Evolutionary conservation across 768 basidiomycete species (phyloP).

Genomic region (Mycena rebaudengoi): DNA sequence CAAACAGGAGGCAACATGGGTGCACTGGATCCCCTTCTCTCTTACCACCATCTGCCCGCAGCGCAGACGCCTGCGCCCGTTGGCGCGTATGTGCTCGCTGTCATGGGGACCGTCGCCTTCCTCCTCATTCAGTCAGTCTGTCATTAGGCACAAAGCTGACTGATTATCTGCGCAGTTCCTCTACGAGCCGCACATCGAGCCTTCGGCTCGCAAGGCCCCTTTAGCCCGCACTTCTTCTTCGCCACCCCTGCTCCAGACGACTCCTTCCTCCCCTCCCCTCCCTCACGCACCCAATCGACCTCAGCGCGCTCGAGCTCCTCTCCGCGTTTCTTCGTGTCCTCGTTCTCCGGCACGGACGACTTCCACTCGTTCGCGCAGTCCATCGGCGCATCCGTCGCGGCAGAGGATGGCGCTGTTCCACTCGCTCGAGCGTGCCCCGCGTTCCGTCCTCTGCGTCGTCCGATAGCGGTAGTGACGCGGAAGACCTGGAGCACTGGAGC

Average conservation of each 20-base stretch:
- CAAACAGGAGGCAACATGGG: not conserved
- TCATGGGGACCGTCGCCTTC: slow-evolving; percentile 55
- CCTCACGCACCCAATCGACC: slow-evolving; percentile 52
- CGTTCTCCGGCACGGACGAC: not conserved
- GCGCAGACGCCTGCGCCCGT: slow-evolving; percentile 44
- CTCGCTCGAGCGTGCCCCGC: not conserved
- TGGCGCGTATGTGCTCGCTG: slow-evolving; percentile 56
- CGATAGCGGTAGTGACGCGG: slow-evolving; percentile 6
- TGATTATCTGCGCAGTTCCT: too few species aligned
- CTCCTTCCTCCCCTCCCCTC: slow-evolving; percentile 38
- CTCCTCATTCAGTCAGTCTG: too few species aligned
- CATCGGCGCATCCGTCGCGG: too few species aligned
- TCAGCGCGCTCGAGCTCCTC: slow-evolving; percentile 51
- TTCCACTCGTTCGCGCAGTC: slow-evolving; percentile 13
- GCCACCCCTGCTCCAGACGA: slow-evolving; percentile 16
- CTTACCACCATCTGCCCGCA: not conserved
- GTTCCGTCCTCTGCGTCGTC: not conserved
- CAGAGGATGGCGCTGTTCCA: not conserved
- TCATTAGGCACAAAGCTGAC: slow-evolving; percentile 27
- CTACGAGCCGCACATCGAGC: slow-evolving; percentile 68
- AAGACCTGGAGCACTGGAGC: slow-evolving; percentile 21
- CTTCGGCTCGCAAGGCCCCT: slow-evolving; percentile 14
- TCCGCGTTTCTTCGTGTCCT: slow-evolving; percentile 48
- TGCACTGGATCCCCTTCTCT: not conserved
- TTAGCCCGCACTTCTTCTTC: slow-evolving; percentile 13